A percentile compares a stretch with the other conserved stretches of the same genome.
phyloP scores from a whole-genome alignment of 176 grass and related monocot species.

The Ampelocalamus luodianensis region DNA sequence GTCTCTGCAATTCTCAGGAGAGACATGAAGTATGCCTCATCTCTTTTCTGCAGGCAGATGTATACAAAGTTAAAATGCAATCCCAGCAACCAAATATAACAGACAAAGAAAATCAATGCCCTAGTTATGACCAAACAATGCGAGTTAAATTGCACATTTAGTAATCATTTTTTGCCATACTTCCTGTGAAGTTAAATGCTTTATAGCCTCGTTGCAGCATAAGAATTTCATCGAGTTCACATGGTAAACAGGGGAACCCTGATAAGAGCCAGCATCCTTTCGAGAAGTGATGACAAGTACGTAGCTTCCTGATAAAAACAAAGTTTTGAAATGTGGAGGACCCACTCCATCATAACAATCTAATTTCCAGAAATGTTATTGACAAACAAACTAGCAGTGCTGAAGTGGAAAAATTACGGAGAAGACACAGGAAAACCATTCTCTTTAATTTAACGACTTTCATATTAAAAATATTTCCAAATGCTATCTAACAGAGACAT shows the following conservation, averaged over 20 bases:
- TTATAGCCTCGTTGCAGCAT: slow-evolving; percentile 81
- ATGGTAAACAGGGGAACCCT: slow-evolving; percentile 65
- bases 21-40: slow-evolving; percentile 96
- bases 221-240: slow-evolving; percentile 88
- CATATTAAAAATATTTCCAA: slow-evolving; percentile 1
- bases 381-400: slow-evolving; percentile 14
- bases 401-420: slow-evolving; percentile 18
- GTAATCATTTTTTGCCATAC: slow-evolving; percentile 52
- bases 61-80: slow-evolving; percentile 25
- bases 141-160: neutral
- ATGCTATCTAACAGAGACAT: neutral
- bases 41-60: slow-evolving; percentile 75
- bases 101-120: slow-evolving; percentile 15
- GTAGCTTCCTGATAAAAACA: slow-evolving; percentile 76
- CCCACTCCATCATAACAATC: neutral
- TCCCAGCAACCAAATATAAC: slow-evolving; percentile 19
- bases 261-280: slow-evolving; percentile 77
- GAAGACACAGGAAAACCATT: neutral
- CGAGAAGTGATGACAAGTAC: slow-evolving; percentile 86
- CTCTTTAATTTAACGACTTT: neutral
- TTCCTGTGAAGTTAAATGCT: slow-evolving; percentile 87
- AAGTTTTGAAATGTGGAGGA: slow-evolving; percentile 35
- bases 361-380: slow-evolving; percentile 16
- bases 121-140: slow-evolving; percentile 3
- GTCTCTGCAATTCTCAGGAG: slow-evolving; percentile 85